Conservation (phyloP, 2,329 filamentous ascomycete genomes). For the Alternaria gaisen region DNA sequence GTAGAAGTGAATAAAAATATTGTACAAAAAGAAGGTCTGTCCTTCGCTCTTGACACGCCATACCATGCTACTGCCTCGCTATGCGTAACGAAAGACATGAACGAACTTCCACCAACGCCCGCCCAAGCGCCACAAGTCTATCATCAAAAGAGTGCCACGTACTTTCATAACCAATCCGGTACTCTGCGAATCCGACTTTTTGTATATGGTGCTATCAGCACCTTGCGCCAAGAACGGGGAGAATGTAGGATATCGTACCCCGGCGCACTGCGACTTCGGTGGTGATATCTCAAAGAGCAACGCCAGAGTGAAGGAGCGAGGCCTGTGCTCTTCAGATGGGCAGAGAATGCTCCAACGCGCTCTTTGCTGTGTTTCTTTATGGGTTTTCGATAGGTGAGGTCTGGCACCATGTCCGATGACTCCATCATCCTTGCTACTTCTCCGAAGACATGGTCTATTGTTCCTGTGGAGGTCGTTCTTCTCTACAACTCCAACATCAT, state of each 20-base stretch:
- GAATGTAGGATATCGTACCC: not conserved
- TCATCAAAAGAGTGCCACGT: not conserved
- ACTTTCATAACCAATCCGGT: slow-evolving; percentile 22
- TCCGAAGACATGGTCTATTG: not conserved
- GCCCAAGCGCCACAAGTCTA: not conserved
- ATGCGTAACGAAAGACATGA: slow-evolving; percentile 1
- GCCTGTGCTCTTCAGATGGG: not conserved
- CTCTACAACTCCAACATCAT: not conserved
- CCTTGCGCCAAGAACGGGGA: slow-evolving; percentile 1
- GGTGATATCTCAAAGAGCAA: not conserved
- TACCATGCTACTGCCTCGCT: slow-evolving; percentile 1
- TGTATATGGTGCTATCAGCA: not conserved
- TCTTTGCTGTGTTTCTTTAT: not conserved
- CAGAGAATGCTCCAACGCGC: not conserved
- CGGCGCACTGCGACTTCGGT: not conserved
- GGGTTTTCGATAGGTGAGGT: not conserved
- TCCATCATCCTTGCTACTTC: not conserved
- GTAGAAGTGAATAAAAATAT: not conserved
- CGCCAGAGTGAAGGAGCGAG: not conserved
- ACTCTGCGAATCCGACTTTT: slow-evolving; percentile 14
- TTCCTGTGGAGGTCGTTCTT: not conserved
- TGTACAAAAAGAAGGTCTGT: slow-evolving; percentile 1
- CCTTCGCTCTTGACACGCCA: not conserved
- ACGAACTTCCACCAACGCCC: not conserved
- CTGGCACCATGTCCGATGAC: not conserved